These are phyloP conservation scores for Hypoxylon sp. DNA, from an alignment of 2,329 filamentous ascomycete genomes.

Conservation along the genomic window DNA sequence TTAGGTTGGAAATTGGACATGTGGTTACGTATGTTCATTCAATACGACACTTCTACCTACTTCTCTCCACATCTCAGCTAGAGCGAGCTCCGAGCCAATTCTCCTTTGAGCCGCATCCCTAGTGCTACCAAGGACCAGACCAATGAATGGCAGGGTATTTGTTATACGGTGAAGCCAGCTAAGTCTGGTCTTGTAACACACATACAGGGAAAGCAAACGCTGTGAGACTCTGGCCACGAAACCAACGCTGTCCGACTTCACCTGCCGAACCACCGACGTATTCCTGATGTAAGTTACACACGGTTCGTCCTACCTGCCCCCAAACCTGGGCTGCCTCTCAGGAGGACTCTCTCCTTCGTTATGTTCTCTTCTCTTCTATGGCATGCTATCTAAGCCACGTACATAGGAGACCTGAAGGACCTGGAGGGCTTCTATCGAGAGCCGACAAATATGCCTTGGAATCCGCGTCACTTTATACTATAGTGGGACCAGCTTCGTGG, in stretches of 20 bases:
- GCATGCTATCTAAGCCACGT: too few species aligned
- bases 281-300: conserved; percentile 1
- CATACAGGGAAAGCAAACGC: conserved; percentile 12
- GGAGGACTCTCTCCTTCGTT: too few species aligned
- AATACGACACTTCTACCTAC: conserved; percentile 9
- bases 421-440: too few species aligned
- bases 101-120: conserved; percentile 27
- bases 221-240: conserved; percentile 7
- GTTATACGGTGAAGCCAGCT: conserved; percentile 10
- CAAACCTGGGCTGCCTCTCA: too few species aligned
- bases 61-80: too few species aligned
- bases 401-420: too few species aligned
- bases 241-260: conserved; percentile 7
- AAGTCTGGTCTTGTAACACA: conserved; percentile 5
- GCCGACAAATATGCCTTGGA: too few species aligned
- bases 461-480: too few species aligned
- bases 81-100: neutral
- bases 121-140: conserved; percentile 1
- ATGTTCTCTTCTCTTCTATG: too few species aligned
- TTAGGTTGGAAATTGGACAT: neutral
- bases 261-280: neutral
- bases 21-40: too few species aligned
- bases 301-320: neutral
- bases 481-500: too few species aligned
- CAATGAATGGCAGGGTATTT: conserved; percentile 22